These are phyloP conservation scores for Amanita exitialis DNA, from an alignment of 768 basidiomycete species.

Conservation along the genomic window DNA sequence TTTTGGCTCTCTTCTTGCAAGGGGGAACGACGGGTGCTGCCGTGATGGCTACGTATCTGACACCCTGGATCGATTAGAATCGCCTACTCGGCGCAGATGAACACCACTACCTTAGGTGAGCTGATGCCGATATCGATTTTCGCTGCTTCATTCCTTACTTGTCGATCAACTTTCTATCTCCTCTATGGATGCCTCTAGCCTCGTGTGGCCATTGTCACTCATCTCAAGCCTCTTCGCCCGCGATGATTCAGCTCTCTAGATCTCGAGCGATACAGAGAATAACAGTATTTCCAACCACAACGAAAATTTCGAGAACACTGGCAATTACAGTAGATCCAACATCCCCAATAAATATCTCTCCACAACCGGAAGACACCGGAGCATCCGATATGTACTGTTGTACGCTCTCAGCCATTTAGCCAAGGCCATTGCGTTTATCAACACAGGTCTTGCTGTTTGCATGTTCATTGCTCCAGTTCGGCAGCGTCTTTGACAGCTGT, in stretches of 20 bases:
- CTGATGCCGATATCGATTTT: neutral
- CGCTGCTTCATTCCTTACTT: neutral
- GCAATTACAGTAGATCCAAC: slow-evolving; percentile 2
- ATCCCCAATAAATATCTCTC: neutral
- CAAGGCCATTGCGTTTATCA: slow-evolving; percentile 18
- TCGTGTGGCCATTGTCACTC: slow-evolving; percentile 16
- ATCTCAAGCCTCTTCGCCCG: slow-evolving; percentile 17
- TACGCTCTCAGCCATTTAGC: slow-evolving; percentile 19
- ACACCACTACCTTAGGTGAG: no score
- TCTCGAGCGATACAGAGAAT: no score
- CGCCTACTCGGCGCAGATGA: no score
- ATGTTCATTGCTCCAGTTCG: slow-evolving; percentile 22
- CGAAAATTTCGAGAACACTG: no score
- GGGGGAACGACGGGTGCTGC: slow-evolving; percentile 15
- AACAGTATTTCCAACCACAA: no score
- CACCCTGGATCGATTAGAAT: no score
- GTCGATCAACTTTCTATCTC: neutral
- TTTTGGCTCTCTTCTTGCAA: slow-evolving; percentile 10
- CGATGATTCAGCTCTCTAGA: no score
- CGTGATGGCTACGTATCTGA: slow-evolving; percentile 12
- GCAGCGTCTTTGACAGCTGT: slow-evolving; percentile 20
- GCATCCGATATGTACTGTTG: slow-evolving; percentile 12
- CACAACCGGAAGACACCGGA: neutral
- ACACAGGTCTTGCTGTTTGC: slow-evolving; percentile 21
- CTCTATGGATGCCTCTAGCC: slow-evolving; percentile 14